Base-by-base conservation (phyloP, 2,329 filamentous ascomycete species). In the Clonostachys rhizophaga region DNA sequence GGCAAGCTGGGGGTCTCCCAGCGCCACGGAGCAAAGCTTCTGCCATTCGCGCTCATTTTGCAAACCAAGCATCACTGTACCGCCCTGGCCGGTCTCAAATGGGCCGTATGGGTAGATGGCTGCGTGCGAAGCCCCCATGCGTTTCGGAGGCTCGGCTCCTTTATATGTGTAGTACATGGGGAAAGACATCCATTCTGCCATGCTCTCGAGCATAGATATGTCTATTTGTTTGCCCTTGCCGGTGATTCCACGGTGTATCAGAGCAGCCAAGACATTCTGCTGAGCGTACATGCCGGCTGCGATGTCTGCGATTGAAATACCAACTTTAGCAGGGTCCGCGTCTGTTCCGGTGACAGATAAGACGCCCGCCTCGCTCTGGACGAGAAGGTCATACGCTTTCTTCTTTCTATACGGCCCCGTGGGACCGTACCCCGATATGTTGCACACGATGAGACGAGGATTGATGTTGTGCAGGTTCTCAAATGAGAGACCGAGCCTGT, bases 151-250 rank as follows among this genome's bases (percentile, higher is more conserved):
- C 0, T 67, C 51, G 4, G 72, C 69, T 4, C 66, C 69, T 3
- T 76, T 59, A 50, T 68, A 75, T 0, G 75, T 62, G 49, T 81
- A 81, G 53, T 81, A 78, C 53, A 79, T 57, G 0, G 76, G 77
- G 43, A 79, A 81, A 0, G 63, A 63, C 77, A 81, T 81, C 78
- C 78, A 81, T 54, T 81, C 78, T 0, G 72, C 66, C 75, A 81
- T 77, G 43, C 71, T 70, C 55, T 81, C 78, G 8, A 81, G 62
- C 78, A 81, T 81, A 2, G 74, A 78, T 14, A 81, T 72, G 40
- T 81, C 78, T 17, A 81, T 66, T 16, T 68, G 65, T 34, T 67
- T 71, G 0, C 78, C 78, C 33, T 61, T 60, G 0, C 74, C 74
- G 0, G 74, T 75, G 51, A 71, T 76, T 2, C 58, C 62, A 1